A percentile compares a stretch with the other conserved stretches of the same genome.
These are phyloP conservation scores for Termitomyces sp. DNA, from an alignment of 768 basidiomycete genomes.

Conservation along the genomic window DNA sequence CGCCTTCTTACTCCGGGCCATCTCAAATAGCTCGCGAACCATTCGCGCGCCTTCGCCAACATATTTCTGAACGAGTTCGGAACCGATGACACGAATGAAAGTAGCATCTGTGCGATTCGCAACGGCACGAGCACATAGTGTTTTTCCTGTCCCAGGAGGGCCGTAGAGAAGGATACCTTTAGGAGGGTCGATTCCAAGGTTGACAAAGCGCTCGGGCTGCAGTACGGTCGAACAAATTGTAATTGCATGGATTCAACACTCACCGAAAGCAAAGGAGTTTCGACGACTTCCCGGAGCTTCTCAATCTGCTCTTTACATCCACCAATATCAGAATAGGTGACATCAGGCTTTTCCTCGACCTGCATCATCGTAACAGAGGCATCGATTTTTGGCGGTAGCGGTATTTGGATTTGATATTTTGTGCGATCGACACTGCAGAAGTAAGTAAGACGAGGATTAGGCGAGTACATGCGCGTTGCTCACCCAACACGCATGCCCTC, in stretches of 20 bases:
- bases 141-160: slow-evolving; percentile 97
- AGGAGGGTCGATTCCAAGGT: slow-evolving; percentile 97
- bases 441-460: slow-evolving; percentile 3
- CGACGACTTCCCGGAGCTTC: slow-evolving; percentile 97
- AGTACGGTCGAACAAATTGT: slow-evolving; percentile 9
- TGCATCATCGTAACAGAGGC: slow-evolving; percentile 99
- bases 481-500: slow-evolving; percentile 99
- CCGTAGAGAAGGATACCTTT: slow-evolving; percentile 97
- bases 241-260: slow-evolving; percentile 21
- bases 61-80: slow-evolving; percentile 99
- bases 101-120: slow-evolving; percentile 99
- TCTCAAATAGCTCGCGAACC: slow-evolving; percentile 98
- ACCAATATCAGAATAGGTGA: slow-evolving; percentile 96
- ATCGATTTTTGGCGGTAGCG: slow-evolving; percentile 97
- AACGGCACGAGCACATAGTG: slow-evolving; percentile 95
- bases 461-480: slow-evolving; percentile 23
- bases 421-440: slow-evolving; percentile 79
- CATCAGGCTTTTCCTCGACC: slow-evolving; percentile 97
- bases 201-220: slow-evolving; percentile 98
- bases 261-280: slow-evolving; percentile 91
- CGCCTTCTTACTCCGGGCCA: slow-evolving; percentile 98
- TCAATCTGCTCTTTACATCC: slow-evolving; percentile 99
- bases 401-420: slow-evolving; percentile 99
- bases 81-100: slow-evolving; percentile 98
- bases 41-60: slow-evolving; percentile 98